Percentiles rank a stretch among this genome's conserved stretches.
Conservation (phyloP, 2,329 filamentous ascomycete genomes). For the Bimuria novae-zelandiae region DNA sequence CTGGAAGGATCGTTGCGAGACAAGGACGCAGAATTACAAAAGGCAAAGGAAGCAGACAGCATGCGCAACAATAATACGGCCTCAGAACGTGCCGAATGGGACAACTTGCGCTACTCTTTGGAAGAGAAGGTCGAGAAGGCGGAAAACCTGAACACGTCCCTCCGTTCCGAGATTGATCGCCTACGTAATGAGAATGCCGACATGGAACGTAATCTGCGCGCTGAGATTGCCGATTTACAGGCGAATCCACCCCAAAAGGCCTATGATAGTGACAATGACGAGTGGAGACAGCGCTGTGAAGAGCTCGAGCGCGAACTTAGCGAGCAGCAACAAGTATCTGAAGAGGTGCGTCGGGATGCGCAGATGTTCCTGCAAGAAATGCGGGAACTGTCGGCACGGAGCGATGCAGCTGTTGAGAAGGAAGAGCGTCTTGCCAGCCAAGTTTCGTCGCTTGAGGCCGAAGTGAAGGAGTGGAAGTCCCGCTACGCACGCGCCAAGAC, state of each 20-base stretch:
- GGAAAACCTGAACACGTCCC: slow-evolving; percentile 74
- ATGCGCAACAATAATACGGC: slow-evolving; percentile 56
- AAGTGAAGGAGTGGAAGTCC: slow-evolving; percentile 87
- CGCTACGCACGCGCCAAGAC: slow-evolving; percentile 88
- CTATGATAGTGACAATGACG: slow-evolving; percentile 27
- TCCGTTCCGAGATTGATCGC: slow-evolving; percentile 78
- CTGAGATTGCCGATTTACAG: slow-evolving; percentile 62
- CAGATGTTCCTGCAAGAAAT: slow-evolving; percentile 86
- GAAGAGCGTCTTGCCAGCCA: slow-evolving; percentile 78
- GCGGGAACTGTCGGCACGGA: slow-evolving; percentile 81
- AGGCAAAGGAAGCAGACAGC: slow-evolving; percentile 63
- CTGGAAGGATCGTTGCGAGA: slow-evolving; percentile 71
- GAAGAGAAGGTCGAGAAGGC: slow-evolving; percentile 76
- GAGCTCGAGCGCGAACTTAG: slow-evolving; percentile 64
- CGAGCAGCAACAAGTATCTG: slow-evolving; percentile 80
- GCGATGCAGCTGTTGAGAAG: slow-evolving; percentile 75
- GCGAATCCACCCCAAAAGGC: slow-evolving; percentile 28
- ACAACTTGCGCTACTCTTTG: slow-evolving; percentile 66
- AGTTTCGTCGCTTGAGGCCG: slow-evolving; percentile 76
- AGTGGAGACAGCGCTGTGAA: slow-evolving; percentile 46
- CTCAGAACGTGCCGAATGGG: slow-evolving; percentile 72
- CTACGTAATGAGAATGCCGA: slow-evolving; percentile 70
- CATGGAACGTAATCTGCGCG: slow-evolving; percentile 65
- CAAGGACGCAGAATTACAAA: slow-evolving; percentile 72
- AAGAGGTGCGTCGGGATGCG: slow-evolving; percentile 84